A percentile compares a stretch with the other conserved stretches of the same genome.
These are phyloP conservation scores for Xylaria sp. DNA, from an alignment of 2,329 filamentous ascomycete species.

Conservation along the genomic window DNA sequence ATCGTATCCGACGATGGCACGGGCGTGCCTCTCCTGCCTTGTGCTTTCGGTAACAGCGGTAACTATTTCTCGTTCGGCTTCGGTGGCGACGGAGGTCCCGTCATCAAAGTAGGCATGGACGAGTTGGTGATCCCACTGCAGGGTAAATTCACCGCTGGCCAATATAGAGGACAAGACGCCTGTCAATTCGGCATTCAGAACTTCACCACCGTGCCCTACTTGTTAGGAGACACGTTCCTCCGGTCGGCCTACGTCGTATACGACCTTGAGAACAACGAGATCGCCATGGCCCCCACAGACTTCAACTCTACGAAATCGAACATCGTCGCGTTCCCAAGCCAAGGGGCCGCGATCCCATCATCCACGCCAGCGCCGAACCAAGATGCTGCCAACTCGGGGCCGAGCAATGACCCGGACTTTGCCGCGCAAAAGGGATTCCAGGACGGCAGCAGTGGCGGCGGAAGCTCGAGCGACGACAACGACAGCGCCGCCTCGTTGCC, in stretches of 20 bases:
- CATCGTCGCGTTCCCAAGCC: conserved; percentile 56
- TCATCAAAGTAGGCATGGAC: conserved; percentile 59
- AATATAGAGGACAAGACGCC: conserved; percentile 50
- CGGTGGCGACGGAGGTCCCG: conserved; percentile 53
- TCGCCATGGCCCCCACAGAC: conserved; percentile 60
- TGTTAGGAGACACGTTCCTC: conserved; percentile 64
- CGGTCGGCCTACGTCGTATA: conserved; percentile 67
- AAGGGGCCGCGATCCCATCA: conserved; percentile 56
- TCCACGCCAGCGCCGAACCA: conserved; percentile 52
- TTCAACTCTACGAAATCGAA: conserved; percentile 60
- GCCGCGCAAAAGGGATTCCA: conserved; percentile 47
- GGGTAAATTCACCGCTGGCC: conserved; percentile 47
- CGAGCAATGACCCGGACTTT: conserved; percentile 39
- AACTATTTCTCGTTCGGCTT: conserved; percentile 63
- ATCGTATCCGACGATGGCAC: conserved; percentile 49
- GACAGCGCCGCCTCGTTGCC: conserved; percentile 28
- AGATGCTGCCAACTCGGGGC: conserved; percentile 31
- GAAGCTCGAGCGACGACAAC: neutral
- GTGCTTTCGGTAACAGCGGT: conserved; percentile 50
- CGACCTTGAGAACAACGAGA: conserved; percentile 62
- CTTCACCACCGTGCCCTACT: conserved; percentile 48
- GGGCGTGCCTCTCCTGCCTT: conserved; percentile 55
- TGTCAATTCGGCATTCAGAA: conserved; percentile 66
- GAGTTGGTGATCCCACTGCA: conserved; percentile 59
- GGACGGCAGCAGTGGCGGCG: conserved; percentile 16